Evolutionary conservation across 352 stramenopile genomes (phyloP), one percentile per base, ranked within the genome.

Genomic region (Phytophthora ramorum): DNA sequence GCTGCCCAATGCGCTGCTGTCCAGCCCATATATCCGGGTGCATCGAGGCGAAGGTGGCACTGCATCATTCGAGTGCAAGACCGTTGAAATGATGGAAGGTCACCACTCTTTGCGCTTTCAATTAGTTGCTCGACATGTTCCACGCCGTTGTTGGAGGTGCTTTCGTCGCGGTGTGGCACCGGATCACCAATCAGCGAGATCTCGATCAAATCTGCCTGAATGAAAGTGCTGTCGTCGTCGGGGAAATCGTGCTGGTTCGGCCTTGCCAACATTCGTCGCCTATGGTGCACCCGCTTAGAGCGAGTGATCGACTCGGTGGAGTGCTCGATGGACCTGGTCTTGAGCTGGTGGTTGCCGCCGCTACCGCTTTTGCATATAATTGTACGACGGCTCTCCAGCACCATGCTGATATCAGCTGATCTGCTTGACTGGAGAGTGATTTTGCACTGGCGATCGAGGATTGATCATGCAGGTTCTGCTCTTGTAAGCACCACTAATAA

Each of bases 1-100:
- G 83, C 83, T 13, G 85, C 83, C 85, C 85, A 94, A 48, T 94
- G 85, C 4, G 83, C 85, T 2, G 85, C 74, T 14, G 82, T 92
- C 83, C 85, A 94, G 30, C 83, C 83, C 76, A 94, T 84, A 34
- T 88, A 89, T 4, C 85, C 83, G 0, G 76, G 75, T 9, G 69
- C 66, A 58, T 92, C 81, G 0, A 85, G 65, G 4, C 73, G 75
- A 37, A 91, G 56, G 45, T 84, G 75, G 20, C 73, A 75, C 22
- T 57, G 66, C 1, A 63, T 35, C 19, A 88, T 71, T n/a, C 53
- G 48, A 38, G 79, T 71, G 10, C 80, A 87, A 32, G 78, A 54
- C 7, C 69, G 76, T 63, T 78, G 65, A 54, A 94, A 91, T 12
- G 58, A 46, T 1, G 53, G 58, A 19, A 92, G 45, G 5, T 92